Evolutionary conservation across 2,329 filamentous ascomycete genomes (phyloP).

Genomic region (Botrytis elliptica): DNA sequence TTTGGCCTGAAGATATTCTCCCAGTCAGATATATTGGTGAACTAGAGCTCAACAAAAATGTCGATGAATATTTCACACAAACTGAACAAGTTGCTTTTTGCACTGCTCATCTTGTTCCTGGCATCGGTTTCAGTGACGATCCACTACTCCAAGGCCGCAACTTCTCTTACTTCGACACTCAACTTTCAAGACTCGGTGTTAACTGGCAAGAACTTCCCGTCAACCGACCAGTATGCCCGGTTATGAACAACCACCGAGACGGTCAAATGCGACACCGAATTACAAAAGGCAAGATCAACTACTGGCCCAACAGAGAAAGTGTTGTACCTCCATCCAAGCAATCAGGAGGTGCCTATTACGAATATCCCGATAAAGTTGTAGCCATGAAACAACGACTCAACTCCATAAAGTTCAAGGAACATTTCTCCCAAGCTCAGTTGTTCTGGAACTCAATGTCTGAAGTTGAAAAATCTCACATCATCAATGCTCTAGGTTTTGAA

Average conservation of each 20-base stretch:
- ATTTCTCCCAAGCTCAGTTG: constrained; percentile 74
- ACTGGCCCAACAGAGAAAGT: constrained; percentile 73
- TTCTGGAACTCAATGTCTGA: constrained; percentile 77
- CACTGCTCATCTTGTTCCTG: constrained; percentile 75
- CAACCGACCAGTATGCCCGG: constrained; percentile 71
- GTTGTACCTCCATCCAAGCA: constrained; percentile 60
- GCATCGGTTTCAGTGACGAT: constrained; percentile 75
- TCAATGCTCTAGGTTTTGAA: constrained; percentile 64
- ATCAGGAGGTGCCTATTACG: constrained; percentile 66
- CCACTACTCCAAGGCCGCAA: constrained; percentile 73
- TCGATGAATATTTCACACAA: constrained; percentile 79
- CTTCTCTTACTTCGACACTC: constrained; percentile 65
- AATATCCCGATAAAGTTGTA: constrained; percentile 62
- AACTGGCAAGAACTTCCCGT: constrained; percentile 79
- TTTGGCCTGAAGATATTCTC: constrained; percentile 78
- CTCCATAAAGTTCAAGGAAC: constrained; percentile 74
- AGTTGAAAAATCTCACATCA: constrained; percentile 64
- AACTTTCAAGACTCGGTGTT: constrained; percentile 66
- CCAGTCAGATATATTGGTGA: constrained; percentile 77
- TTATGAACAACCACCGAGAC: constrained; percentile 76
- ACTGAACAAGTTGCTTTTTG: constrained; percentile 83
- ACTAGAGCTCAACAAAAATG: constrained; percentile 74
- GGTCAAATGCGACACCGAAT: constrained; percentile 72
- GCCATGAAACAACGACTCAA: constrained; percentile 70
- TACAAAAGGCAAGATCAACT: constrained; percentile 70